phyloP scores from a whole-genome alignment of 2,329 filamentous ascomycete genomes.

The Colletotrichum filicis region DNA sequence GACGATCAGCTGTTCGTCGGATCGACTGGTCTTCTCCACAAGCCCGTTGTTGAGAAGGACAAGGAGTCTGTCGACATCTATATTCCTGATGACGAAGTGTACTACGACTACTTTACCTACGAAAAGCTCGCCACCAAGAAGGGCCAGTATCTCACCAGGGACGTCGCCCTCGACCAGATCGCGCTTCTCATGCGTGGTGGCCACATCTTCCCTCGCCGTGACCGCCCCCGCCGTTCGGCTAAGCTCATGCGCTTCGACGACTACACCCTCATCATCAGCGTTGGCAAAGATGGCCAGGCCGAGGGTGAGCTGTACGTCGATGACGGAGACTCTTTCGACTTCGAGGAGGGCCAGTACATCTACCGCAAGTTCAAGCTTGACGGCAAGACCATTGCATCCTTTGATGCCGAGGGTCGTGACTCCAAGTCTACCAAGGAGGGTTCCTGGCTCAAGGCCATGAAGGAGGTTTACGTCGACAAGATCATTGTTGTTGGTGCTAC shows the following conservation, averaged over 20 bases:
- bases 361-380: constrained; percentile 82
- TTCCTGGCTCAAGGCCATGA: constrained; percentile 83
- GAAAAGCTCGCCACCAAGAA: constrained; percentile 75
- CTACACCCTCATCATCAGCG: constrained; percentile 86
- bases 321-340: constrained; percentile 93
- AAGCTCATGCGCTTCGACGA: constrained; percentile 94
- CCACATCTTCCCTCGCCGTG: constrained; percentile 90
- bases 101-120: constrained; percentile 97
- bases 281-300: constrained; percentile 71
- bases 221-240: constrained; percentile 85
- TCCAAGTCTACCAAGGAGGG: constrained; percentile 68
- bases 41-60: constrained; percentile 86
- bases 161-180: constrained; percentile 85
- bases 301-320: constrained; percentile 89
- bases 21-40: constrained; percentile 88
- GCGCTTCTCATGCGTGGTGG: constrained; percentile 93
- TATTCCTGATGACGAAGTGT: constrained; percentile 87
- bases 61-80: constrained; percentile 81
- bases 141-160: constrained; percentile 75
- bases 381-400: constrained; percentile 71
- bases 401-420: constrained; percentile 70
- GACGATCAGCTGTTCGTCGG: constrained; percentile 96
- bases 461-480: constrained; percentile 82
- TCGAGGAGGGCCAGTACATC: constrained; percentile 86
- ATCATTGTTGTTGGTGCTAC: constrained; percentile 86